Conservation (phyloP, 106 monocot species). For the Platanthera guangdongensis region DNA sequence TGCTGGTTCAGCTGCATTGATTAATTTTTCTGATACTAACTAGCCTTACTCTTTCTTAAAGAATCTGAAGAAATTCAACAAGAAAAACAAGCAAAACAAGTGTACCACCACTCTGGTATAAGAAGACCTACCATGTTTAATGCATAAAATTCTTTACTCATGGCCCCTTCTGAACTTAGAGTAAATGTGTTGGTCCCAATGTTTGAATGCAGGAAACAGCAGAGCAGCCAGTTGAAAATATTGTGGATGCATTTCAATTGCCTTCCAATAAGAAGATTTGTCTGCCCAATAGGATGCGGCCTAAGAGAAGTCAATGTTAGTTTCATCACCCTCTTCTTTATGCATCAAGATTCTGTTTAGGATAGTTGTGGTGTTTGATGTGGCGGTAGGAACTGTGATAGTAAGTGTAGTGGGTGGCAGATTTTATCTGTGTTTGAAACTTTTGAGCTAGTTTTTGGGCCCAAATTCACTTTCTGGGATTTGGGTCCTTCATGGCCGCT, state of each 20-base stretch:
- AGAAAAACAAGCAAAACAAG: background rate
- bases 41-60: conserved; percentile 5
- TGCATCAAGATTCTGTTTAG: too few relatives aligned
- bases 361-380: too few relatives aligned
- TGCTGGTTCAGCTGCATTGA: background rate
- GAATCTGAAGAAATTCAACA: conserved; percentile 24
- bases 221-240: background rate
- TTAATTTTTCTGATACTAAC: background rate
- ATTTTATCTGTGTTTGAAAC: too few relatives aligned
- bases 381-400: too few relatives aligned
- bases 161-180: background rate
- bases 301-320: conserved; percentile 32
- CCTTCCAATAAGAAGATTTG: conserved; percentile 10
- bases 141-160: background rate
- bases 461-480: too few relatives aligned
- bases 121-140: background rate
- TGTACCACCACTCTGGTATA: conserved; percentile 11
- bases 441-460: too few relatives aligned
- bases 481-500: too few relatives aligned
- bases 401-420: too few relatives aligned
- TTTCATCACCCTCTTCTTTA: background rate
- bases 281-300: conserved; percentile 20
- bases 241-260: background rate
- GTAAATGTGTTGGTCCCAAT: background rate
- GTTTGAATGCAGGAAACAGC: background rate